Evolutionary conservation across 2,329 filamentous ascomycete genomes (phyloP), one percentile per base, ranked within the genome.

Genomic region (Zopfia rhizophila): DNA sequence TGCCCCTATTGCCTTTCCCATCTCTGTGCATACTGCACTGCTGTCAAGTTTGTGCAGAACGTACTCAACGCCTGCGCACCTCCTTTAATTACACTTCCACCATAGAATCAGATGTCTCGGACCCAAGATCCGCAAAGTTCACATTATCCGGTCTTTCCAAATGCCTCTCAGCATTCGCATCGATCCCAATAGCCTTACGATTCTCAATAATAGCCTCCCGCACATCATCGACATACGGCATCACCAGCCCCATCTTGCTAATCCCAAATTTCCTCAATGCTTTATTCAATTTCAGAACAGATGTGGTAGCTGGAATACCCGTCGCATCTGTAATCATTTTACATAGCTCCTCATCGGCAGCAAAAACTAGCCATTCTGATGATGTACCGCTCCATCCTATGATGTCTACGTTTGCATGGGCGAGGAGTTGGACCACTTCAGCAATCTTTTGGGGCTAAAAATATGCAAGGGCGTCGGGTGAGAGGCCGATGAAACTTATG

Each of bases 41-140:
- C 74, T 10, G 57, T 56, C 21, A 77, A 55, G 53, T 77, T 78
- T 11, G 74, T 78, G 56, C 75, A 78, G 52, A 77, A 76, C 2
- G 72, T 73, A 6, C 68, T 68, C 1, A 76, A 56, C 2, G 67
- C 69, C 40, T 70, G 48, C 1, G 66, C 60, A n/a, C 61, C 63
- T n/a, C 59, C 55, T 3, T 42, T 48, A 3, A 63, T 51, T 12
- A 61, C 55, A 25, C 65, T 28, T 68, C 45, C 12, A 72, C 55
- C 31, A 66, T 62, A 8, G 48, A 37, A 40, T 61, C 59, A 25
- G 66, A 55, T 18, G 49, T 56, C 24, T 67, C 61, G 36, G 72
- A 66, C 11, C 55, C 55, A 13, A 76, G 58, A 3, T 58, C 53
- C 19, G 64, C 73, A 56, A 78, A 73, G 16, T 66, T 58, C 2